These are phyloP conservation scores for Scenedesmus sp. DNA, from an alignment of 163 green algal genomes.

Conservation along the genomic window DNA sequence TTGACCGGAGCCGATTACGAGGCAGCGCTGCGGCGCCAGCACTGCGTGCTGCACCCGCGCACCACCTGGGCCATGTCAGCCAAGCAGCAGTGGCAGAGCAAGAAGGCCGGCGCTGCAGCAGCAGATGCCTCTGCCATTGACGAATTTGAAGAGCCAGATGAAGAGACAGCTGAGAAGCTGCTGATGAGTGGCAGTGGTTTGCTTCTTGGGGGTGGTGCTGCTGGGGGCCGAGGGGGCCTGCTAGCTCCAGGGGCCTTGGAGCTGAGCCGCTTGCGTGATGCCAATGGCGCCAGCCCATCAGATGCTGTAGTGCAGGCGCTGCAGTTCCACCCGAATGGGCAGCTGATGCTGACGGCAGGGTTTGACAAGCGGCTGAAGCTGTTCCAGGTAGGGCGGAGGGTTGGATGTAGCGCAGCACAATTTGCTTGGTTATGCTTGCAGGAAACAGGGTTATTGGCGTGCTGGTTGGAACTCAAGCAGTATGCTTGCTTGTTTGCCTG, in stretches of 20 bases:
- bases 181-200: conserved; percentile 61
- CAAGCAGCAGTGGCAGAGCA: not conserved
- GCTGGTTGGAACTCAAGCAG: too few relatives aligned
- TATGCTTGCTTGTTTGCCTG: too few relatives aligned
- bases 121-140: conserved; percentile 49
- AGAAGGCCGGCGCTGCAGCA: conserved; percentile 9
- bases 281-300: conserved; percentile 82
- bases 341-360: conserved; percentile 92
- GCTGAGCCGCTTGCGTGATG: conserved; percentile 85
- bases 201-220: conserved; percentile 47
- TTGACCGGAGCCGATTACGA: conserved; percentile 86
- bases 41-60: conserved; percentile 80
- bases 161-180: conserved; percentile 43
- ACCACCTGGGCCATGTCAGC: conserved; percentile 77
- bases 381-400: conserved; percentile 76
- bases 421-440: not conserved
- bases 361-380: conserved; percentile 92
- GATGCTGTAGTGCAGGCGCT: conserved; percentile 83
- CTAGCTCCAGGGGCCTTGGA: conserved; percentile 81
- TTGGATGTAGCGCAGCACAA: not conserved
- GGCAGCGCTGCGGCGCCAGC: conserved; percentile 82
- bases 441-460: too few relatives aligned
- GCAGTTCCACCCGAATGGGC: conserved; percentile 87
- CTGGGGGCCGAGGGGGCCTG: conserved; percentile 9
- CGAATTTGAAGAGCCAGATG: conserved; percentile 34